These are phyloP conservation scores for Toxoplasma gondii DNA, from an alignment of 169 alveolate species.

Conservation along the genomic window DNA sequence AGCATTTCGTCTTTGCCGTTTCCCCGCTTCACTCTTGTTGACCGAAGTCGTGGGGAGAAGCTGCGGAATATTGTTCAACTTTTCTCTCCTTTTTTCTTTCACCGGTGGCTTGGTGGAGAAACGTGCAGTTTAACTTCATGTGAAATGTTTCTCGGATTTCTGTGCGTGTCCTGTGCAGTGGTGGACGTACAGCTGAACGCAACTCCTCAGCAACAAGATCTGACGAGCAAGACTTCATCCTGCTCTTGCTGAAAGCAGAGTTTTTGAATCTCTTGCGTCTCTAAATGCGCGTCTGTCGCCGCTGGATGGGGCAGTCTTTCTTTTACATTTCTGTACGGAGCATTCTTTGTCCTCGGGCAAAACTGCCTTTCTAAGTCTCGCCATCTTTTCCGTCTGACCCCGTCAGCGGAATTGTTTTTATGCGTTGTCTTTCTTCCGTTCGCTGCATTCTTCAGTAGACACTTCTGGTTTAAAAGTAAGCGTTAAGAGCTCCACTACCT, in stretches of 20 bases:
- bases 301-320: neutral
- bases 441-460: neutral
- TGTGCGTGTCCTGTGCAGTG: conserved; percentile 51
- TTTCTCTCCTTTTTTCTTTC: neutral
- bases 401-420: too few relatives aligned
- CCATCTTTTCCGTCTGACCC: too few relatives aligned
- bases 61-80: neutral
- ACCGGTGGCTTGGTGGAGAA: too few relatives aligned
- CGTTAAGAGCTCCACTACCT: neutral
- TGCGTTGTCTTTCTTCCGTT: neutral
- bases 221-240: conserved; percentile 47
- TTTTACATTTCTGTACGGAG: too few relatives aligned
- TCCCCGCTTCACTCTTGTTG: neutral
- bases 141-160: neutral
- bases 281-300: neutral
- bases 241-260: conserved; percentile 38
- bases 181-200: conserved; percentile 66
- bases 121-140: neutral
- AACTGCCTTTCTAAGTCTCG: too few relatives aligned
- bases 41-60: neutral
- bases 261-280: neutral
- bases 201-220: conserved; percentile 57
- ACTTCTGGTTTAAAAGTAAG: neutral
- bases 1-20: neutral
- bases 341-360: too few relatives aligned